Percentiles rank a stretch among this genome's conserved stretches.
Conservation (phyloP, 1,139 yeast species). For the Candida sanyaensis region DNA sequence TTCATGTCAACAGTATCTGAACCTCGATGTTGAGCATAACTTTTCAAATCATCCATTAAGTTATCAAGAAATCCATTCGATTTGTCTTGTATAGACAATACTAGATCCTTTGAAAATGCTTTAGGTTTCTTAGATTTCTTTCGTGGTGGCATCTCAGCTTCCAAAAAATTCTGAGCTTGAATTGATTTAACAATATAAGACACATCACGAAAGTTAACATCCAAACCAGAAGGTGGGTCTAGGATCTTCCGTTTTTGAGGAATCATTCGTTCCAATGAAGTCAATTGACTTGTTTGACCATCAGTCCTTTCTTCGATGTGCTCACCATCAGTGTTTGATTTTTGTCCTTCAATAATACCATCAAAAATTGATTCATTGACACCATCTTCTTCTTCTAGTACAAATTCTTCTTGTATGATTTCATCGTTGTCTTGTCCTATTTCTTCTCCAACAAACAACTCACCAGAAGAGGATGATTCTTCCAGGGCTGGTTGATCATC, state of each 20-base stretch:
- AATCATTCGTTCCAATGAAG: not conserved
- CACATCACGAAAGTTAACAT: conserved; percentile 5
- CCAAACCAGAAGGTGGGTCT: not conserved
- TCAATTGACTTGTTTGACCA: not conserved
- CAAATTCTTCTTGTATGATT: conserved; percentile 14
- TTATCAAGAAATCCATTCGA: conserved; percentile 34
- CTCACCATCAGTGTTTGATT: not conserved
- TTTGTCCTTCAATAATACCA: conserved; percentile 1
- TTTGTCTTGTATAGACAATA: conserved; percentile 18
- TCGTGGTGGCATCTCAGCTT: not conserved
- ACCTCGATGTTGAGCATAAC: conserved; percentile 35
- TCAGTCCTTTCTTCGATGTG: not conserved
- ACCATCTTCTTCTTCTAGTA: conserved; percentile 9
- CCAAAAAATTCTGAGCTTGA: conserved; percentile 3
- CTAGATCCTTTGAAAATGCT: conserved; percentile 1
- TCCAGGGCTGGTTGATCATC: conserved; percentile 1
- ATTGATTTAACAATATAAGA: conserved; percentile 7
- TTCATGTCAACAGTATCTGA: conserved; percentile 28
- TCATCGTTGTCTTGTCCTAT: conserved; percentile 2
- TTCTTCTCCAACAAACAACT: not conserved
- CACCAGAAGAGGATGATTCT: not conserved
- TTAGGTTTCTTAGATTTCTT: conserved; percentile 4
- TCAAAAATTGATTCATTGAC: conserved; percentile 3
- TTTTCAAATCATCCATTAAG: conserved; percentile 35
- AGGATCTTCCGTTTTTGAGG: not conserved